Evolutionary conservation across 371 early-diverging fungal species (phyloP), one percentile per base, ranked within the genome.

Genomic region (Apophysomyces trapeziformis): DNA sequence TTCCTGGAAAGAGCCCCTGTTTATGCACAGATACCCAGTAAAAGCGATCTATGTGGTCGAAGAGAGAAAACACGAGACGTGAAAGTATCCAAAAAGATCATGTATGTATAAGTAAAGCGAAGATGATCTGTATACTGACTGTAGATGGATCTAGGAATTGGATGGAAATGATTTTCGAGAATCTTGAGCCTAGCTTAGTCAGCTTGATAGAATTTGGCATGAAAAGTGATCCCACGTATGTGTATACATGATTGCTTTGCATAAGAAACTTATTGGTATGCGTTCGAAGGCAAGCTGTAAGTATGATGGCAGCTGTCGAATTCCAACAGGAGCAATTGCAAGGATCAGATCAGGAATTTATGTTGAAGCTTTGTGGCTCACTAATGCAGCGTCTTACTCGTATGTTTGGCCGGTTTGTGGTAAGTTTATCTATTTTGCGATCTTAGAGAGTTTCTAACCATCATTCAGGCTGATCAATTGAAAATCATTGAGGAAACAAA

Each of bases 401-500:
- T 12, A 86, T 90, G 67, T 96, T 96, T 80, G 91, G 92, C 36
- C 87, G 84, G 62, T 95, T 93, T 76, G 80, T 95, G 58, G 90
- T 89, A 78, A 63, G 80, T 64, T 16, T n/a, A 41, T 43, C 35
- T 50, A 8, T 62, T 37, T 8, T 16, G 11, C 2, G 14, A 14
- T 41, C 1, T 32, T 47, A 38, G 32, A 64, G 45, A 21, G 21
- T 64, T 21, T 14, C 41, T 13, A 18, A 45, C 39, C 14, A 32
- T 2, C 9, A 39, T 39, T 0, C 67, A 90, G 89, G 87, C 90
- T 11, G 96, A 96, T 43, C 97, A 97, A 77, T 79, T 96, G 39
- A 89, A 89, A 65, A 84, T 88, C 16, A 95, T 98, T 66, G 97
- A 98, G 59, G 96, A 96, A 26, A 93, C 93, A 5, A 94, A 96